Evolutionary conservation across 2,329 filamentous ascomycete species (phyloP).

Genomic region (Magnaporthales sp.): DNA sequence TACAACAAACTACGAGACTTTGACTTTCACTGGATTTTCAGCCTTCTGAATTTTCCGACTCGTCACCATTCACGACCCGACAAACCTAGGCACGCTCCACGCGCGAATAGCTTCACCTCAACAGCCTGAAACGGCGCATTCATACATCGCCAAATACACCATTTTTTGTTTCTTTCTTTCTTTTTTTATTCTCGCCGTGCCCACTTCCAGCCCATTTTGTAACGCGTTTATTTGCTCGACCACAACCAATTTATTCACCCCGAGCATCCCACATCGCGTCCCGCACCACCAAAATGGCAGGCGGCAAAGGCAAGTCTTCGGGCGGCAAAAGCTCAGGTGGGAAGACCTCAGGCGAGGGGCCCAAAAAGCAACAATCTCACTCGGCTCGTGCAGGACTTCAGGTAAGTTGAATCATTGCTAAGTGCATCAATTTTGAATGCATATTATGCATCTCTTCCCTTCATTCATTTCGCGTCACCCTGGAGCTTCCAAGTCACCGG

Average conservation of each 20-base stretch:
- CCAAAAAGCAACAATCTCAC: slow-evolving; percentile 90
- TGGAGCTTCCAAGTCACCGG: neutral
- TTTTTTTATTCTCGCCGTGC: neutral
- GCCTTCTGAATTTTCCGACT: slow-evolving; percentile 21
- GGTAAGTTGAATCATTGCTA: slow-evolving; percentile 49
- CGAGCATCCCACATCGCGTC: slow-evolving; percentile 11
- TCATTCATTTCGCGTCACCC: neutral
- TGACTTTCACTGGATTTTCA: slow-evolving; percentile 5
- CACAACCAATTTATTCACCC: slow-evolving; percentile 4
- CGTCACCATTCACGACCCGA: slow-evolving; percentile 17
- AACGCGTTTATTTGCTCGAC: slow-evolving; percentile 5
- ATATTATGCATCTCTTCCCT: slow-evolving; percentile 13
- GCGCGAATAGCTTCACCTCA: slow-evolving; percentile 1
- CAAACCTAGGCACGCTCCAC: slow-evolving; percentile 1
- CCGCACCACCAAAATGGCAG: slow-evolving; percentile 46
- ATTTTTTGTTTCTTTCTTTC: slow-evolving; percentile 3
- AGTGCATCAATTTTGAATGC: slow-evolving; percentile 5
- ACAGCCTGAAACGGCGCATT: neutral
- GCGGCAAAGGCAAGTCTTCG: slow-evolving; percentile 88
- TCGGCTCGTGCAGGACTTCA: slow-evolving; percentile 91
- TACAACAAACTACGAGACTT: slow-evolving; percentile 3
- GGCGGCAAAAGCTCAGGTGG: slow-evolving; percentile 83
- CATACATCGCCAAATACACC: neutral
- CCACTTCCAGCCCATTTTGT: neutral
- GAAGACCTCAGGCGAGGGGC: slow-evolving; percentile 58